Conservation (phyloP, 2,329 filamentous ascomycete species). For the Nemania sp. region DNA sequence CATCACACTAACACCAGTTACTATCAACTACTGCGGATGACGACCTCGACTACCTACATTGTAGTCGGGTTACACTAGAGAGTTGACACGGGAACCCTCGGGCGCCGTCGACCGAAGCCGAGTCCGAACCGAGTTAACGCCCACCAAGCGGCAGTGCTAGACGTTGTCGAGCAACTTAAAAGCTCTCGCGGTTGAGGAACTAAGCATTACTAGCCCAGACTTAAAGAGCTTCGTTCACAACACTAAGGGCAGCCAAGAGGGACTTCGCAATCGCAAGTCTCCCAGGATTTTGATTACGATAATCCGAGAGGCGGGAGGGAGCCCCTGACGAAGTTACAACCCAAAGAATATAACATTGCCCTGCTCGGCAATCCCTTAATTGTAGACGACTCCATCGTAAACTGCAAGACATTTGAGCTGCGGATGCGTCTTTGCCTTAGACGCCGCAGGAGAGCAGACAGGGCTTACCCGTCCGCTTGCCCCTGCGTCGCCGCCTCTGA, state of each 20-base stretch:
- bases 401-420: not conserved
- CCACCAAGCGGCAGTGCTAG: not conserved
- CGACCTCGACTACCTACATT: not conserved
- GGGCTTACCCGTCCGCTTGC: not conserved
- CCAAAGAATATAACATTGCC: not conserved
- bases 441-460: conserved; percentile 9
- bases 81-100: not conserved
- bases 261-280: not conserved
- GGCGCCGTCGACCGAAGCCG: not conserved
- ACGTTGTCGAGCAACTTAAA: not conserved
- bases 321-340: too few relatives aligned
- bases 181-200: not conserved
- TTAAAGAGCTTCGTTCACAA: not conserved
- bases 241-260: conserved; percentile 1
- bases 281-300: not conserved
- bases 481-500: conserved; percentile 22
- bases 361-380: not conserved
- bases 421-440: not conserved
- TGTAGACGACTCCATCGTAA: not conserved
- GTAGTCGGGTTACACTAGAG: not conserved
- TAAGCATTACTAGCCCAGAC: conserved; percentile 2
- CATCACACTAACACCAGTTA: not conserved
- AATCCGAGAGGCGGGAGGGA: not conserved
- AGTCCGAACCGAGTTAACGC: not conserved
- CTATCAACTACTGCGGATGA: not conserved